Conservation (phyloP, 176 grass and related monocot genomes). For the Oryza officinalis region DNA sequence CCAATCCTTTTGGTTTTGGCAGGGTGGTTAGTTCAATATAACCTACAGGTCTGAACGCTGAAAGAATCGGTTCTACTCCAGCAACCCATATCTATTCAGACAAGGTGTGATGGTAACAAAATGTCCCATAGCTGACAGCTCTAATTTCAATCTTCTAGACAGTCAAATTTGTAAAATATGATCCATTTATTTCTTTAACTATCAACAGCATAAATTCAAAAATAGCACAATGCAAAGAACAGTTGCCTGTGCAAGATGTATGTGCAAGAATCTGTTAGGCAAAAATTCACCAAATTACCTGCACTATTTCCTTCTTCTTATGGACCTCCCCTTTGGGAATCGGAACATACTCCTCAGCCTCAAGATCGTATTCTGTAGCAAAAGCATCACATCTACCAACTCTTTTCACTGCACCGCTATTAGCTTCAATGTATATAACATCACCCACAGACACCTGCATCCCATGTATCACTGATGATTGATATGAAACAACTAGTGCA, state of each 20-base stretch:
- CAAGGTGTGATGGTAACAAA: not conserved
- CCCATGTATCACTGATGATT: constrained; percentile 21
- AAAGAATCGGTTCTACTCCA: not conserved
- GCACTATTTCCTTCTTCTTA: constrained; percentile 97
- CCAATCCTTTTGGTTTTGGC: not conserved
- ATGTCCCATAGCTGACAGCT: not conserved
- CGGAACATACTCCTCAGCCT: constrained; percentile 98
- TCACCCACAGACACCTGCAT: constrained; percentile 84
- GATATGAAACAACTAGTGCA: constrained; percentile 16
- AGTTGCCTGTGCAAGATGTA: not conserved
- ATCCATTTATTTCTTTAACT: not conserved
- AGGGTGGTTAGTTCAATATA: not conserved
- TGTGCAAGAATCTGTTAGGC: not conserved
- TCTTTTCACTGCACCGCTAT: constrained; percentile 98
- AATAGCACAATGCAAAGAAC: not conserved
- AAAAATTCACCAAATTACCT: constrained; percentile 53
- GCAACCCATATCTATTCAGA: not conserved
- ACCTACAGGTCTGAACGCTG: not conserved
- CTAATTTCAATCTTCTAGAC: not conserved
- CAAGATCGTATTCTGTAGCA: constrained; percentile 98
- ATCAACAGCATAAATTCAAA: not conserved
- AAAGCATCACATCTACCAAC: constrained; percentile 99
- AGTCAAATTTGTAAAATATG: not conserved
- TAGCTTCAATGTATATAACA: constrained; percentile 98
- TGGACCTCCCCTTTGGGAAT: constrained; percentile 98